phyloP scores from a whole-genome alignment of 2,329 filamentous ascomycete species.

The Microcera coccophila region DNA sequence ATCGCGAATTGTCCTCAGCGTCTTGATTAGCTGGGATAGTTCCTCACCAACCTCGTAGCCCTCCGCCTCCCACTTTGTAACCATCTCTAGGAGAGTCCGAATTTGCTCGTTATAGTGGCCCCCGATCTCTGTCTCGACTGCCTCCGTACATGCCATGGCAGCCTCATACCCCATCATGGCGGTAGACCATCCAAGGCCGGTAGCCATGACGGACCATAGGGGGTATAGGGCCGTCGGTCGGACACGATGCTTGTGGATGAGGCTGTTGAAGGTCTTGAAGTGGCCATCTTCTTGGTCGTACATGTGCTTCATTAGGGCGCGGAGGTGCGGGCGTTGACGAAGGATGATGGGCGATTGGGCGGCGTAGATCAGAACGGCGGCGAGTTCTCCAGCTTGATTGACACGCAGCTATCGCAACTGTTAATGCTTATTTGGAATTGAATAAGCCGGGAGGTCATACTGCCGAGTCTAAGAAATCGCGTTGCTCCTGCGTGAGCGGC shows the following conservation, averaged over 20 bases:
- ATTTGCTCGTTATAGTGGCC: conserved; percentile 95
- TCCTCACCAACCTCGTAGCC: conserved; percentile 81
- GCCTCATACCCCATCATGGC: conserved; percentile 86
- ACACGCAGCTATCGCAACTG: conserved; percentile 65
- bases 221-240: conserved; percentile 92
- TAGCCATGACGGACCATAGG: conserved; percentile 77
- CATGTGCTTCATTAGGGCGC: conserved; percentile 94
- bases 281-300: conserved; percentile 93
- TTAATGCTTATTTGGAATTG: background rate
- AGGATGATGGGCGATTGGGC: conserved; percentile 82
- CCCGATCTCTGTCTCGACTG: conserved; percentile 97
- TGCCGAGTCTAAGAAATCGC: conserved; percentile 71
- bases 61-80: conserved; percentile 66
- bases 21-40: conserved; percentile 65
- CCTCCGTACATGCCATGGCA: conserved; percentile 98
- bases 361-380: conserved; percentile 89
- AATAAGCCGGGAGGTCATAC: conserved; percentile 38
- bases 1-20: conserved; percentile 80
- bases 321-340: conserved; percentile 77
- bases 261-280: conserved; percentile 76
- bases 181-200: conserved; percentile 82
- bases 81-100: conserved; percentile 74
- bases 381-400: conserved; percentile 97
- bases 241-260: conserved; percentile 81
- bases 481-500: conserved; percentile 65